These are phyloP conservation scores for Mollisia scopiformis DNA, from an alignment of 2,329 filamentous ascomycete species.

Conservation along the genomic window DNA sequence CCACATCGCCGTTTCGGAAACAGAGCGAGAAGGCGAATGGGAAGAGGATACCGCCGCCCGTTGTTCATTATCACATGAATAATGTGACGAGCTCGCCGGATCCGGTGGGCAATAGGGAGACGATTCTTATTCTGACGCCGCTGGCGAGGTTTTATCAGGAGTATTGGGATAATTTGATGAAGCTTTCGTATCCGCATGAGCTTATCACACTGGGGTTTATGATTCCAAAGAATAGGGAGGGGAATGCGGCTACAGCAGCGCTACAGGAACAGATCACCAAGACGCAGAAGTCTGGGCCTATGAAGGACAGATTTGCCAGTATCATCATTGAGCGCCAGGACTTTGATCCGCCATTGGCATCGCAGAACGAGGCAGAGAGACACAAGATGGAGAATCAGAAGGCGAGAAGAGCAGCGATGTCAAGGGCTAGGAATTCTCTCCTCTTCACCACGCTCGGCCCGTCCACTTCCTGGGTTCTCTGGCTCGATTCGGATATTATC, in stretches of 20 bases:
- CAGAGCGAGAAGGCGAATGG: constrained; percentile 56
- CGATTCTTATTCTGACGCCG: constrained; percentile 88
- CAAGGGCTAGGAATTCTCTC: constrained; percentile 88
- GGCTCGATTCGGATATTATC: constrained; percentile 91
- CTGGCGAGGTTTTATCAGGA: constrained; percentile 90
- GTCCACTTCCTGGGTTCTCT: constrained; percentile 92
- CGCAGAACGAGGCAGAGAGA: constrained; percentile 84
- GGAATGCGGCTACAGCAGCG: constrained; percentile 80
- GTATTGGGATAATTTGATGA: constrained; percentile 93
- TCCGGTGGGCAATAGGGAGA: constrained; percentile 79
- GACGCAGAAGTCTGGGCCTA: constrained; percentile 77
- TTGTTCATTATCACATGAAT: constrained; percentile 93
- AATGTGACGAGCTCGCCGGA: constrained; percentile 82
- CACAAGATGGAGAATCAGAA: constrained; percentile 95
- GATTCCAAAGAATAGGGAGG: constrained; percentile 89
- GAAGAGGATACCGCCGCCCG: constrained; percentile 71
- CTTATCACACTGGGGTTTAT: constrained; percentile 96
- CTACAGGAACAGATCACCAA: constrained; percentile 84
- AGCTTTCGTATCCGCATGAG: constrained; percentile 87
- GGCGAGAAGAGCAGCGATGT: constrained; percentile 83
- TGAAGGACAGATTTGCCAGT: constrained; percentile 84
- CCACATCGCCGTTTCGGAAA: constrained; percentile 75
- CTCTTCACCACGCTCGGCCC: constrained; percentile 94
- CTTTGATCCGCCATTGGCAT: constrained; percentile 79
- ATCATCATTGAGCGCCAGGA: constrained; percentile 96